Base-by-base conservation (phyloP, 495 filamentous ascomycete genomes). In the Peziza echinospora region DNA sequence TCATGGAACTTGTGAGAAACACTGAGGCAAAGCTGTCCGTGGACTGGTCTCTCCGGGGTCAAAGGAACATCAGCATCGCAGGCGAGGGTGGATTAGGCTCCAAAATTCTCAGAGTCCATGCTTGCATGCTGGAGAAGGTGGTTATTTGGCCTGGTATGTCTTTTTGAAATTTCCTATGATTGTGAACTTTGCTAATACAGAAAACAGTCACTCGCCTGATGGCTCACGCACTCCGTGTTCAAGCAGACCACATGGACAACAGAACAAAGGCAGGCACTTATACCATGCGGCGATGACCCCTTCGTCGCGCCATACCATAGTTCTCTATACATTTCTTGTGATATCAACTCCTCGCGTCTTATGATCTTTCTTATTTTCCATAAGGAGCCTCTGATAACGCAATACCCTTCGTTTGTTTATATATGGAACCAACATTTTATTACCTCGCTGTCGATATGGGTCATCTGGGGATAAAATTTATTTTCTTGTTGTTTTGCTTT, bases 141-240 rank as follows among this genome's bases (percentile, higher is more conserved):
- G 76, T 82, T 53, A 81, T 93, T 13, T 97, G 87, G 87, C 87
- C 87, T 62, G 76, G 84, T 87, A 68, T 66, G 74, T 39, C 16
- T 28, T 50, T 17, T 28, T 50, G 13, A 45, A 30, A 26, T 48
- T 65, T 69, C 59, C 71, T 53, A n/a, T n/a, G n/a, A n/a, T 37
- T 13, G 13, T 17, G 30, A 37, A 37, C 10, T 45, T 26, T 23
- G 41, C 41, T 43, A 22, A 43, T 23, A 4, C 11, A 19, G 41
- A 13, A 26, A 28, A 16, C 53, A 83, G 84, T 93, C 24, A 87
- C 83, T 44, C 80, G 80, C 52, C 67, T 92, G 22, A 93, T 93
- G 80, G 78, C 82, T 17, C 76, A 77, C 34, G 84, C 82, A 47
- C 72, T 94, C 45, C 81, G 92, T 57, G 73, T 73, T 22, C 86